A percentile compares a stretch with the other conserved stretches of the same genome.
These are phyloP conservation scores for Eremochloa ophiuroides DNA, from an alignment of 176 grass and related monocot genomes.

Conservation along the genomic window DNA sequence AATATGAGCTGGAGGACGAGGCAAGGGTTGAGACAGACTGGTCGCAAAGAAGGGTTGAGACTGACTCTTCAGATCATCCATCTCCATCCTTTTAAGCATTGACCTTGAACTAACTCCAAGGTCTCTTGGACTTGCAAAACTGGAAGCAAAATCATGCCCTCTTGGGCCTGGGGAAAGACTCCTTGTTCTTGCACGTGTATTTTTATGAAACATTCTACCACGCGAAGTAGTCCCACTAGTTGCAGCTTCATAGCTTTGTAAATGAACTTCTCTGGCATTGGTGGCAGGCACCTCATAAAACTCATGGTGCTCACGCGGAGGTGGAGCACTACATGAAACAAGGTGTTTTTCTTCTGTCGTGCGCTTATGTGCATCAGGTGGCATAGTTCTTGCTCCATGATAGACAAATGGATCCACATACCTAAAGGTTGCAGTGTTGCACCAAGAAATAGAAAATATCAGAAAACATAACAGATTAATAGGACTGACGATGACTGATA, in stretches of 20 bases:
- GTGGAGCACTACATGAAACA: slow-evolving; percentile 38
- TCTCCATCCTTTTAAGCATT: slow-evolving; percentile 39
- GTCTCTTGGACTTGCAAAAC: slow-evolving; percentile 41
- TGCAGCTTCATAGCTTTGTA: slow-evolving; percentile 36
- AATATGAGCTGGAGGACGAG: slow-evolving; percentile 33
- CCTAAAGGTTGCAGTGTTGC: slow-evolving; percentile 27
- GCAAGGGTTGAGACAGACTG: slow-evolving; percentile 55
- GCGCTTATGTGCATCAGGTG: slow-evolving; percentile 4
- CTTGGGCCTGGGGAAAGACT: slow-evolving; percentile 44
- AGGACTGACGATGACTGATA: background rate
- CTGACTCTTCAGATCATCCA: slow-evolving; percentile 52
- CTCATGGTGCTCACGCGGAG: slow-evolving; percentile 37
- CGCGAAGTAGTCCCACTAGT: slow-evolving; percentile 28
- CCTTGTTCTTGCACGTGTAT: slow-evolving; percentile 42
- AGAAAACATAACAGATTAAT: slow-evolving; percentile 11
- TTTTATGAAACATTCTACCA: slow-evolving; percentile 52
- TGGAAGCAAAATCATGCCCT: slow-evolving; percentile 31
- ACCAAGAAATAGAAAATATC: slow-evolving; percentile 16
- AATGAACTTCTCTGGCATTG: slow-evolving; percentile 37
- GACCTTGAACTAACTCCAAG: slow-evolving; percentile 53
- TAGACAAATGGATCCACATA: slow-evolving; percentile 37
- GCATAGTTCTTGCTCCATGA: slow-evolving; percentile 38
- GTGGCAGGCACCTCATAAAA: slow-evolving; percentile 29
- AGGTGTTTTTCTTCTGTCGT: slow-evolving; percentile 34
- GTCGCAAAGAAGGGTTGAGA: slow-evolving; percentile 44